Conservation (phyloP, 805 yeast species). For the Metschnikowia amazonensis region DNA sequence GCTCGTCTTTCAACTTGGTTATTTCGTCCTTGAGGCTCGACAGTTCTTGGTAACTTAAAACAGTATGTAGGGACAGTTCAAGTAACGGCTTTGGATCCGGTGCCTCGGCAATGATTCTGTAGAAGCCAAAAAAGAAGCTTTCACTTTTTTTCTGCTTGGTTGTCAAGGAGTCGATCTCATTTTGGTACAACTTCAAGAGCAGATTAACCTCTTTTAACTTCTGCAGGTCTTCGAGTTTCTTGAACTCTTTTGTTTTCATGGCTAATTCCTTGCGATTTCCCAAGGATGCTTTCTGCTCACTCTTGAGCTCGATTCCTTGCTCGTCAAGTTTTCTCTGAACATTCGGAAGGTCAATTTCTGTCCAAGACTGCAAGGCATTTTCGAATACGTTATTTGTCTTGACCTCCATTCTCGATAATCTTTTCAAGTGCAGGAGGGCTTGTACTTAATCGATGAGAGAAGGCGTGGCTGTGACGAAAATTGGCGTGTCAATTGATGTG, state of each 20-base stretch:
- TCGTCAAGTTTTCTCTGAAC: constrained; percentile 72
- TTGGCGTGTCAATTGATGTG: neutral
- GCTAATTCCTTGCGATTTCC: constrained; percentile 75
- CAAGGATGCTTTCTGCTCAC: constrained; percentile 63
- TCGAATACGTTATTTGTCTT: constrained; percentile 13
- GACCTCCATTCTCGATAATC: neutral
- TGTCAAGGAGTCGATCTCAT: constrained; percentile 81
- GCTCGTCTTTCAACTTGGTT: constrained; percentile 49
- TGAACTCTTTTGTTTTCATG: constrained; percentile 78
- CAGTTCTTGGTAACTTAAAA: constrained; percentile 51
- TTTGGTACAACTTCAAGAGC: constrained; percentile 76
- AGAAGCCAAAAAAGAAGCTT: constrained; percentile 65
- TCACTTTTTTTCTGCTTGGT: constrained; percentile 75
- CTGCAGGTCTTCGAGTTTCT: constrained; percentile 61
- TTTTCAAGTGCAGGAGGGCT: neutral
- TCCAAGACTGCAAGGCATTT: constrained; percentile 67
- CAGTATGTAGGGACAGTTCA: constrained; percentile 64
- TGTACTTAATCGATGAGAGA: neutral
- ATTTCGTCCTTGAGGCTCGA: constrained; percentile 50
- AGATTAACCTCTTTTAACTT: constrained; percentile 63
- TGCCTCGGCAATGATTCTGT: constrained; percentile 76
- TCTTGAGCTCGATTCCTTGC: constrained; percentile 69
- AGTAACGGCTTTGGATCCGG: constrained; percentile 89
- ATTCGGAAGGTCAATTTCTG: constrained; percentile 62
- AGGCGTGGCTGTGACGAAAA: neutral